Base-by-base conservation (phyloP, 1,284 basidiomycete species). In the Sphagnurus paluster region DNA sequence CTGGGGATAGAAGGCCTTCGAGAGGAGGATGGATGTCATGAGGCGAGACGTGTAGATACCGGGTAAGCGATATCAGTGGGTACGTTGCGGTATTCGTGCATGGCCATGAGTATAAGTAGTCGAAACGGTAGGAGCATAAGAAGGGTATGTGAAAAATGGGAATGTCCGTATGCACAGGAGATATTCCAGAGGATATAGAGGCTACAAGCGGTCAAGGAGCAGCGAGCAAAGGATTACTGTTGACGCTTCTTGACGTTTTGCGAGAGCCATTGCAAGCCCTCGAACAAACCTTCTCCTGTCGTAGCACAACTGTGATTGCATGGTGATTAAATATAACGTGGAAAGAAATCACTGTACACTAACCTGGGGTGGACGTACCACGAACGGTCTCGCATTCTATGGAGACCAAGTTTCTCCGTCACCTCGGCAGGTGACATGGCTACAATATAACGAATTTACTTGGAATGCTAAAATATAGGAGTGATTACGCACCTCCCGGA, bases 361-460 rank as follows among this genome's bases (percentile, higher is more conserved):
- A 67, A 93, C 92, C 93, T 95, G 42, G 95, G 95, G 71, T 98
- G 94, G 36, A 97, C 94, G 77, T 97, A 99, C 97, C 97, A 99
- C 66, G 92, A 93, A 55, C 97, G 80, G 64, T 98, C 95, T 52
- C 93, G 84, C 93, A 99, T 96, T 55, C 88, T 80, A 68, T 98
- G 91, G 57, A 99, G 74, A 33, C 94, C 95, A 32, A 99, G 74
- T 68, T 96, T 97, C 71, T 99, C 97, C 7, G 97, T 99, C 29
- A 99, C 93, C 68, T 99, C 96, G 9, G 96, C 94, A 23, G 96
- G 97, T 24, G 93, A 94, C 95, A 99, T 98, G 28, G 96, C 96
- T 93, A 58, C 24, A 46, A 28, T 41, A 39, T 47, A 29, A 17
- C 37, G 48, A 49, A 48, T 35, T 42, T 32, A 44, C 16, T 17